Evolutionary conservation across 2,329 filamentous ascomycete species (phyloP), one percentile per base, ranked within the genome.

Genomic region (Hypoxylon sp.): DNA sequence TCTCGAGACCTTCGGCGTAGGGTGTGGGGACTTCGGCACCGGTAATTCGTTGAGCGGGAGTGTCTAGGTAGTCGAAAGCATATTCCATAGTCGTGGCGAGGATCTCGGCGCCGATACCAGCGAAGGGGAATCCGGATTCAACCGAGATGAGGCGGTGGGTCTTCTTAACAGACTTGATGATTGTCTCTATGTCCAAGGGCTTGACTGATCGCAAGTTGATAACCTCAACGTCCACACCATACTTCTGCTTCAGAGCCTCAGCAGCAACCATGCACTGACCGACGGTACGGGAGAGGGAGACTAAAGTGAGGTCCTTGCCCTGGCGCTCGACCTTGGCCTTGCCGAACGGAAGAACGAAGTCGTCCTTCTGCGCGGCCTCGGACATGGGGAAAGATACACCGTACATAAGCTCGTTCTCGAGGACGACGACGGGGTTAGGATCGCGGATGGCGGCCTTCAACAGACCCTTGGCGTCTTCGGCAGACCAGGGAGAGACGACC

Each of bases 251-350:
- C 70, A 99, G 88, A 78, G 90, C 87, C 82, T 97, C 93, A 71
- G 96, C 96, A 61, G 95, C 96, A 53, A 89, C 84, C 64, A 99
- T 87, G 70, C 92, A 91, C 83, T 97, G 95, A 71, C 96, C 96
- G 70, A 99, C 96, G 80, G 93, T 97, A 79, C 96, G 94, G 71
- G 96, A 98, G 67, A 97, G 87, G 53, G 94, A 91, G 70, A 99
- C 95, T 69, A 99, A 93, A 77, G 96, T 99, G 73, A 99, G 84
- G 80, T 99, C 96, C 84, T 95, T 97, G 81, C 96, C 96, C 67
- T 90, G 85, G 76, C 96, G 94, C 87, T 99, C 96, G 78, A 99
- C 92, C 90, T 99, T 99, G 82, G 96, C 96, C 87, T 99, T 99
- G 81, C 96, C 96, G 79, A 99, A 94, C 73, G 96, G 96, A 74